phyloP scores from a whole-genome alignment of 192 early-diverging fungal species.

The Coemansia furcata region DNA sequence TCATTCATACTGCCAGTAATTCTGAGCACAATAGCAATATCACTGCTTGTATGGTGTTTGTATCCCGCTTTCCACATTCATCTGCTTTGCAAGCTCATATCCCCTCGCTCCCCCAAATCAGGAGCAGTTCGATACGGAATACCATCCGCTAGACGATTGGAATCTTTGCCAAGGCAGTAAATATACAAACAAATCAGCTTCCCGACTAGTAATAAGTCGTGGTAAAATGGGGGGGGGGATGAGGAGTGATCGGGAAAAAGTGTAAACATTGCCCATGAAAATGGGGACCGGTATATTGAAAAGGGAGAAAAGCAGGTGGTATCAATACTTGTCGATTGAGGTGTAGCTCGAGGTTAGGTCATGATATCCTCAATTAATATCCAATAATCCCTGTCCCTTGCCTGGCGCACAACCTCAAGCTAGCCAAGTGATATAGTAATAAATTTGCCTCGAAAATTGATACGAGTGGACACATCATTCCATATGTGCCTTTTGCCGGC shows the following conservation, averaged over 20 bases:
- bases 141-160: not conserved
- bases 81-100: not conserved
- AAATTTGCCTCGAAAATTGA: not conserved
- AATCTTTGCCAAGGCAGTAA: not conserved
- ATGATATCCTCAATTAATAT: not conserved
- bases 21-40: not conserved
- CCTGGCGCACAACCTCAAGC: not conserved
- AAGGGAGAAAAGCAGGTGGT: not conserved
- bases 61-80: not conserved
- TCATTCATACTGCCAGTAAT: not conserved
- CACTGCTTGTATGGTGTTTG: not conserved
- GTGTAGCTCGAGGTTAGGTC: not conserved
- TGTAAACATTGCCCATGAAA: not conserved
- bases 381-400: not conserved
- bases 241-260: not conserved
- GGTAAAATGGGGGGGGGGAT: not conserved
- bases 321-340: not conserved
- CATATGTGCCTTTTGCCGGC: not conserved
- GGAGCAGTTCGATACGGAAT: not conserved
- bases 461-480: not conserved
- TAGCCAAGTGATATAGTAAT: not conserved
- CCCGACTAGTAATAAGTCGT: not conserved
- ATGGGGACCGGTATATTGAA: not conserved
- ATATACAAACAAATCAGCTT: not conserved
- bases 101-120: not conserved